Conservation (phyloP, 2,329 filamentous ascomycete genomes). For the Fusarium sp. region DNA sequence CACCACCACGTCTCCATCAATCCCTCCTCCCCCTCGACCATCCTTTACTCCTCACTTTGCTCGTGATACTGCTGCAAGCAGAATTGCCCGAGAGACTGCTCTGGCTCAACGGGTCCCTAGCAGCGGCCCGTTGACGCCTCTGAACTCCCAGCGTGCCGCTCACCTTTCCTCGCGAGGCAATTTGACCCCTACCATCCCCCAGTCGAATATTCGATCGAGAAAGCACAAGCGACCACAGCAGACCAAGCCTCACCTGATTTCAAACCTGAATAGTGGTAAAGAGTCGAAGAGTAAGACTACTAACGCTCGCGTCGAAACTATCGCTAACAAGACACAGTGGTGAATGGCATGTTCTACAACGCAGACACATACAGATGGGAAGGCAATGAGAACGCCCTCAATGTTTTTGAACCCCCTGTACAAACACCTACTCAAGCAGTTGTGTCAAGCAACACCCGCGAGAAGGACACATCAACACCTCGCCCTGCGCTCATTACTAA, state of each 20-base stretch:
- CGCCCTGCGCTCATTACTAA: constrained; percentile 89
- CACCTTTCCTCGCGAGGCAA: constrained; percentile 64
- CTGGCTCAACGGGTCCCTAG: constrained; percentile 70
- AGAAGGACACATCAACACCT: constrained; percentile 70
- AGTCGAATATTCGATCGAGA: constrained; percentile 61
- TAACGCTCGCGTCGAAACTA: background rate
- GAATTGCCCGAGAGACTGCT: constrained; percentile 72
- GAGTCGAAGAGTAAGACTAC: constrained; percentile 79
- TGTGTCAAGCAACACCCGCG: constrained; percentile 59
- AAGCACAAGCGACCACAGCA: constrained; percentile 72
- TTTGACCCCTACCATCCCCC: constrained; percentile 56
- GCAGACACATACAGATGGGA: constrained; percentile 90
- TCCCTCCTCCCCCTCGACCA: constrained; percentile 66
- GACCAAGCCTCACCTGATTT: constrained; percentile 87
- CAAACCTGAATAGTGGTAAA: constrained; percentile 79
- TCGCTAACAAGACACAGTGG: constrained; percentile 64
- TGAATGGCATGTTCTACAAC: constrained; percentile 98
- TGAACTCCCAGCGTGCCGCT: constrained; percentile 66
- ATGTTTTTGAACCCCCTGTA: constrained; percentile 77
- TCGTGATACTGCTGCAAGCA: constrained; percentile 73
- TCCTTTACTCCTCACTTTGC: constrained; percentile 71
- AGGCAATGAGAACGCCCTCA: constrained; percentile 89
- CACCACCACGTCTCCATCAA: constrained; percentile 63
- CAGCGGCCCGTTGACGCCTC: constrained; percentile 63
- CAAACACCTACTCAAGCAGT: constrained; percentile 64